These are phyloP conservation scores for Pleurozium schreberi DNA, from an alignment of 225 moss, liverwort and hornwort genomes.

Conservation along the genomic window DNA sequence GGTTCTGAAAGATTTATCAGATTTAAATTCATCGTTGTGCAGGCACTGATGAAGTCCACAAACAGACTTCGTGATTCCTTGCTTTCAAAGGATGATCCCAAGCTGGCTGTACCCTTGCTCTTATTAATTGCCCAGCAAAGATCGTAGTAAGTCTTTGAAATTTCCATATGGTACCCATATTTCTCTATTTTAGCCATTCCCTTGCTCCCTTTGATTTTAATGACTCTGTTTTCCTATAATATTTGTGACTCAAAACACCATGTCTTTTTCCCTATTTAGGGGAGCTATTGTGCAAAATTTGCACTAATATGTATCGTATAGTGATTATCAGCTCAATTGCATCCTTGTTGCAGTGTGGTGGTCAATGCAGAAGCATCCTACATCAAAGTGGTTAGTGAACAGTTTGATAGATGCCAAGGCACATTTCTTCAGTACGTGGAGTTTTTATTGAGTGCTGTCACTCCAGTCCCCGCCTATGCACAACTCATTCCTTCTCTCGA, in stretches of 20 bases:
- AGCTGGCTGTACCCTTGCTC: conserved; percentile 91
- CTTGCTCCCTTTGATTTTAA: neutral
- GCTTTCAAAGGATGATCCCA: conserved; percentile 94
- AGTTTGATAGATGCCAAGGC: conserved; percentile 98
- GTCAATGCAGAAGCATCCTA: conserved; percentile 93
- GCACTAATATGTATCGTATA: neutral
- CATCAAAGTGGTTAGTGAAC: conserved; percentile 98
- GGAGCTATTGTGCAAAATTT: neutral
- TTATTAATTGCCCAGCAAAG: conserved; percentile 96
- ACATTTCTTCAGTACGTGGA: conserved; percentile 98
- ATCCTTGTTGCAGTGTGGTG: conserved; percentile 56
- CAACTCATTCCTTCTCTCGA: conserved; percentile 92
- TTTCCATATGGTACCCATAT: neutral
- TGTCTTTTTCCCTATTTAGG: neutral
- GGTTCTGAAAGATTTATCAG: neutral
- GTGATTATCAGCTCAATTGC: neutral
- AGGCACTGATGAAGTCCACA: conserved; percentile 96
- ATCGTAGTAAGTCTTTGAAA: conserved; percentile 59
- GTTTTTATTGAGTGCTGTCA: conserved; percentile 79
- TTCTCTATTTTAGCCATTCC: neutral
- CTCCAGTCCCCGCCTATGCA: conserved; percentile 77
- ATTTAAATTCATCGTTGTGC: neutral
- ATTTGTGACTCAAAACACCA: neutral
- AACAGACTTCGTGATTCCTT: conserved; percentile 93
- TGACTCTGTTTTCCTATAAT: neutral